Evolutionary conservation across 768 basidiomycete genomes (phyloP), one percentile per base, ranked within the genome.

Genomic region (Mycena crocata): DNA sequence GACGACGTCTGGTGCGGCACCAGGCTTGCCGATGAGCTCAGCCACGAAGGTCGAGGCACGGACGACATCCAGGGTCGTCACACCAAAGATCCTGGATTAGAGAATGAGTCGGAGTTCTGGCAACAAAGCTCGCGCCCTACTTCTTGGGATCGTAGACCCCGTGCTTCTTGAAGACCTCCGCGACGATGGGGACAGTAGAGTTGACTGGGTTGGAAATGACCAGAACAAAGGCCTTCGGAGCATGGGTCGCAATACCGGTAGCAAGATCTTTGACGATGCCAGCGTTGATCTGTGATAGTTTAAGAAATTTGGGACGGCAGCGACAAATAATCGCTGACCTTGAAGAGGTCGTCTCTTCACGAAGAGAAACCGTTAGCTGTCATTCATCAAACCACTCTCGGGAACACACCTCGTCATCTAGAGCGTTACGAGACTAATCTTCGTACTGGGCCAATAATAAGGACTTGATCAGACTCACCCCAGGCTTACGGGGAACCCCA

Each of bases 161-260:
- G 70, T 92, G 87, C 80, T 94, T 91, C 89, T 97, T 99, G 84
- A 96, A 89, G 39, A 97, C 92, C 80, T 99, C 97, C 19, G 89
- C 95, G 49, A 95, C 95, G 75, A 99, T 94, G 51, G 98, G 98
- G 40, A 99, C 97, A 40, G 98, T 98, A 45, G 97, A 98, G 88
- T 99, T 99, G 77, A 99, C 97, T 34, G 98, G 98, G 85, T 99
- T 99, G 73, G 98, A 97, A 80, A 99, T 99, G 71, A 99, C 96
- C 52, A 96, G 89, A 48, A 99, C 89, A 73, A 93, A 92, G 24
- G 98, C 98, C 76, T 95, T 96, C 65, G 97, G 97, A 45, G 89
- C 88, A 52, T 81, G 76, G 19, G 86, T 89, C 19, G 97, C 96
- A 73, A 96, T 93, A 34, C 93, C 96, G 37, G 89, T 91, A 19